These are phyloP conservation scores for Annona cherimola DNA, from an alignment of 164 flowering plant species.

Conservation along the genomic window DNA sequence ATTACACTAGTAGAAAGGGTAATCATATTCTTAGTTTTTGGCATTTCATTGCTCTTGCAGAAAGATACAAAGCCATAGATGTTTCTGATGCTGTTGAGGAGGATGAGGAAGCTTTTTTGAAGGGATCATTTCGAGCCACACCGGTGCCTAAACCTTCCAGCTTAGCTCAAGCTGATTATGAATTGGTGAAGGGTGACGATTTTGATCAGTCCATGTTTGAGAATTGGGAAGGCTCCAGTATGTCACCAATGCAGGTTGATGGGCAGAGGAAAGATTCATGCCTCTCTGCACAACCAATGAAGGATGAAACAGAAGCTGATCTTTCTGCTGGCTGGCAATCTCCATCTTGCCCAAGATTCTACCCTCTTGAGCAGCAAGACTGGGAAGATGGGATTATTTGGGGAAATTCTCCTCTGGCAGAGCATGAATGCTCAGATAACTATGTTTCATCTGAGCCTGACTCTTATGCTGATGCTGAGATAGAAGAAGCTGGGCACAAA, in stretches of 20 bases:
- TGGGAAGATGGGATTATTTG: constrained; percentile 90
- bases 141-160: constrained; percentile 18
- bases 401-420: constrained; percentile 51
- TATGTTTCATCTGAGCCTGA: constrained; percentile 47
- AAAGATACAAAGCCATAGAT: constrained; percentile 45
- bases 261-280: constrained; percentile 38
- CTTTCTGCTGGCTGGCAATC: constrained; percentile 31
- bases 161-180: constrained; percentile 23
- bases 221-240: constrained; percentile 18
- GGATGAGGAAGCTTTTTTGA: constrained; percentile 75
- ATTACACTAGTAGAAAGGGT: neutral
- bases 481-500: constrained; percentile 12
- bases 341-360: constrained; percentile 31
- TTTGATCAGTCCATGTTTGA: constrained; percentile 26
- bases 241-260: constrained; percentile 16
- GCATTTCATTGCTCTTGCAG: constrained; percentile 30
- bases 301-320: constrained; percentile 26
- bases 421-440: constrained; percentile 34
- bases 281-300: constrained; percentile 61
- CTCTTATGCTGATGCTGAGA: constrained; percentile 22
- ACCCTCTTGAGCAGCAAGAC: constrained; percentile 77
- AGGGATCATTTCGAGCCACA: constrained; percentile 33
- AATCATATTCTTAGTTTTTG: neutral
- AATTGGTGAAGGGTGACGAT: constrained; percentile 18
- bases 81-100: constrained; percentile 59